Evolutionary conservation across 2,329 filamentous ascomycete species (phyloP).

Genomic region (Samsoniella hepiali): DNA sequence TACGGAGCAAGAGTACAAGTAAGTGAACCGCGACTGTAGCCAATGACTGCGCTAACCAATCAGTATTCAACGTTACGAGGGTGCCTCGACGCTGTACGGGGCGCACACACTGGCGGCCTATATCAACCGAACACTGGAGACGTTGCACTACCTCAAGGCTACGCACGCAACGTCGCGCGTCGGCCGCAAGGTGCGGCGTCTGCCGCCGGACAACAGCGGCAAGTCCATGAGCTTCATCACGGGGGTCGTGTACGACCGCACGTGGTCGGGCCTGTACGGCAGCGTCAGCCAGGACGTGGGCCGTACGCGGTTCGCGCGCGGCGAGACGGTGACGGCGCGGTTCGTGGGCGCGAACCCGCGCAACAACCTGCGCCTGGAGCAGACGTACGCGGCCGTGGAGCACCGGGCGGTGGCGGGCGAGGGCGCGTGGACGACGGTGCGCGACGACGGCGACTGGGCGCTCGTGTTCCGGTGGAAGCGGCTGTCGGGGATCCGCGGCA

Average conservation of each 20-base stretch:
- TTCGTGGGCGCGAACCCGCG: constrained; percentile 87
- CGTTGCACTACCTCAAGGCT: constrained; percentile 63
- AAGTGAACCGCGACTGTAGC: constrained; percentile 20
- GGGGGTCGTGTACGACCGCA: constrained; percentile 69
- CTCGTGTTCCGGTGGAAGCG: constrained; percentile 77
- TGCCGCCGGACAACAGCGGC: constrained; percentile 75
- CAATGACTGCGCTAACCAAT: constrained; percentile 22
- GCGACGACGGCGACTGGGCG: constrained; percentile 79
- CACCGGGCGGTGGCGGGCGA: constrained; percentile 22
- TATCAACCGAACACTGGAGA: constrained; percentile 72
- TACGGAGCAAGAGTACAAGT: constrained; percentile 62
- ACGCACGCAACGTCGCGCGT: constrained; percentile 33
- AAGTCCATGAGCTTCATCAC: constrained; percentile 74
- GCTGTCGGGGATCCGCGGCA: constrained; percentile 65
- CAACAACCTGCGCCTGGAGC: constrained; percentile 76
- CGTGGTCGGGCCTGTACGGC: constrained; percentile 66
- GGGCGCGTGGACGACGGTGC: constrained; percentile 59
- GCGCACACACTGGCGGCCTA: constrained; percentile 82
- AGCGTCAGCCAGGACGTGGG: constrained; percentile 55
- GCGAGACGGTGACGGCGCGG: constrained; percentile 58
- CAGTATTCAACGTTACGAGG: constrained; percentile 80
- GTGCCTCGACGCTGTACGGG: constrained; percentile 83
- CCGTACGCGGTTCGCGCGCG: constrained; percentile 48
- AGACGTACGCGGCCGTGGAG: constrained; percentile 76
- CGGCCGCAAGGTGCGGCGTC: constrained; percentile 44